phyloP scores from a whole-genome alignment of 208 protist genomes.

The Crithidia brevicula region DNA sequence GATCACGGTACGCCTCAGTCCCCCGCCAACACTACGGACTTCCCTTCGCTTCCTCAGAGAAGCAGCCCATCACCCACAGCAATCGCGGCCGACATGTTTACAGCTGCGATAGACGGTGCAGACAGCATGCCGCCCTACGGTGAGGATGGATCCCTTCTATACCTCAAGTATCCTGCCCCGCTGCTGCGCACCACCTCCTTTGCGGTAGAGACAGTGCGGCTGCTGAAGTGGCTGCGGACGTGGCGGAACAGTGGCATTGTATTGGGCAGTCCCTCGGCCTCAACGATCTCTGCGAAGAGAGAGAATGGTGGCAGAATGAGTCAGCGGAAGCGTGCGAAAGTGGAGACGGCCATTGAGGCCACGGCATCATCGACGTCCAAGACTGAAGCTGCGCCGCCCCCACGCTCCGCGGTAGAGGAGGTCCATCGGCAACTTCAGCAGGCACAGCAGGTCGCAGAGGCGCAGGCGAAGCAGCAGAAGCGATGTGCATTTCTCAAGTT shows the following conservation, averaged over 20 bases:
- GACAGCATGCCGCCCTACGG: constrained; percentile 17
- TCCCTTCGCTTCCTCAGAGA: not conserved
- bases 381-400: too few relatives aligned
- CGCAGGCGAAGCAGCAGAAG: constrained; percentile 15
- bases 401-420: constrained; percentile 13
- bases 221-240: constrained; percentile 80
- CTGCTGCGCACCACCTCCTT: constrained; percentile 75
- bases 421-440: constrained; percentile 1
- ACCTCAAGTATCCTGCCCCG: constrained; percentile 75
- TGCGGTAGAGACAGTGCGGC: constrained; percentile 57
- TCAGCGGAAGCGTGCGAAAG: constrained; percentile 19
- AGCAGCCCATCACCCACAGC: not conserved
- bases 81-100: not conserved
- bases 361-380: too few relatives aligned
- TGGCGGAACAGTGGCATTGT: constrained; percentile 39
- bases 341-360: not conserved
- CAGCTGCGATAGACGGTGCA: not conserved
- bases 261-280: not conserved
- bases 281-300: not conserved
- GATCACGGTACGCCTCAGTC: not conserved
- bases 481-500: constrained; percentile 32
- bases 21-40: not conserved
- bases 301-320: not conserved
- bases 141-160: constrained; percentile 43
- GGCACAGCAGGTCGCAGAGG: not conserved